phyloP scores from a whole-genome alignment of 2,329 filamentous ascomycete genomes.

The Niveomyces coronatus region DNA sequence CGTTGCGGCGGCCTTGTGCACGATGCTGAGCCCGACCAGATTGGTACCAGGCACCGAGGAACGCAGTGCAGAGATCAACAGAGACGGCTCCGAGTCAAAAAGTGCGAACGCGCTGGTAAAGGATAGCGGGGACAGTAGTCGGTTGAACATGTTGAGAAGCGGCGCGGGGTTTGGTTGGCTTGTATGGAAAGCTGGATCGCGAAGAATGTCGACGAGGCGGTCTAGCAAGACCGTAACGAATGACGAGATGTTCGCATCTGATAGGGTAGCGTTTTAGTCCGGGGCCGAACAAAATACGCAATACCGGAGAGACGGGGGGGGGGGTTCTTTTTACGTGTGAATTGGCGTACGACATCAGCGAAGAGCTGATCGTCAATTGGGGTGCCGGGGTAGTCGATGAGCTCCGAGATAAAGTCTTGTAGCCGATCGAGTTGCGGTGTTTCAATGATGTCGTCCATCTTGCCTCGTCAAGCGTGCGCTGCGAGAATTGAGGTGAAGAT shows the following conservation, averaged over 20 bases:
- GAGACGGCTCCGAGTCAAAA: constrained; percentile 37
- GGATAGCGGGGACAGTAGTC: constrained; percentile 42
- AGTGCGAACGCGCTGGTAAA: constrained; percentile 42
- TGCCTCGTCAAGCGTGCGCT: no score
- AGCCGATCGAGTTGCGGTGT: constrained; percentile 45
- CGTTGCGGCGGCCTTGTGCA: constrained; percentile 42
- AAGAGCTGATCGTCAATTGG: constrained; percentile 40
- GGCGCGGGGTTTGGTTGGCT: constrained; percentile 40
- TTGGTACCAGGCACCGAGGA: constrained; percentile 47
- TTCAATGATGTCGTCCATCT: no score
- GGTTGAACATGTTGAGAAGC: constrained; percentile 42
- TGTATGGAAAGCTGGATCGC: constrained; percentile 34
- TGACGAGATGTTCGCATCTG: constrained; percentile 41
- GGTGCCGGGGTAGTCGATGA: constrained; percentile 33
- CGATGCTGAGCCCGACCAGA: constrained; percentile 44
- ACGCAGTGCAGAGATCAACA: constrained; percentile 41
- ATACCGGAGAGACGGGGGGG: background rate
- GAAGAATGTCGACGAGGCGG: constrained; percentile 42
- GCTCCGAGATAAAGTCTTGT: constrained; percentile 39
- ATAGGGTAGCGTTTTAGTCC: background rate
- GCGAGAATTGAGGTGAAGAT: no score
- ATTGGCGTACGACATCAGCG: constrained; percentile 48
- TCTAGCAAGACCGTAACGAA: constrained; percentile 44
- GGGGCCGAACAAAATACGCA: background rate
- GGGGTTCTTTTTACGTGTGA: constrained; percentile 34